Evolutionary conservation across 805 yeast genomes (phyloP), one percentile per base, ranked within the genome.

Genomic region (Wickerhamomyces rabaulensis): DNA sequence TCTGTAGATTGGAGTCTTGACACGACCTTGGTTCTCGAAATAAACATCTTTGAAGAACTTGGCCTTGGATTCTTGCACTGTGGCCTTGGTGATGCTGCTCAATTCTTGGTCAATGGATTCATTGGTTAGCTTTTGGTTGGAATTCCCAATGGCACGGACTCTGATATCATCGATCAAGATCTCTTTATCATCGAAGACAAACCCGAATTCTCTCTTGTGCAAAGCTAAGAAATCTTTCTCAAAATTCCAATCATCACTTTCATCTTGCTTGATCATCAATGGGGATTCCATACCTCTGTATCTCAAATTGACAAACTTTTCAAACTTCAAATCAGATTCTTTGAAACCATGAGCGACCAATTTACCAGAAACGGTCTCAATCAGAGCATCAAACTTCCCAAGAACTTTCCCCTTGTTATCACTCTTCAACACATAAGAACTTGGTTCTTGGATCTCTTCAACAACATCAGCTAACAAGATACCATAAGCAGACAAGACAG

Each of bases 241-340:
- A 55, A 74, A 78, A 23, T 69, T 66, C 49, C 62, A 53, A 20
- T 42, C 44, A 43, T 51, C 45, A 13, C 41, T 41, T 43, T 50
- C 45, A 15, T 23, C 55, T 36, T 58, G 62, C 19, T 65, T 65
- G n/a, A 86, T 79, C 86, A 90, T 84, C 51, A 91, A 67, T 37
- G 85, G 82, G 3, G 96, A 85, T 58, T 91, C 97, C n/a, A 96
- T 84, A 9, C 97, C 97, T 51, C 79, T 79, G 60, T 87, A 91
- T 58, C 95, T 75, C 73, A 90, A 68, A 60, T 90, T 90, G 51
- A 90, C 67, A 54, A 76, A 87, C 39, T 76, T 76, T 57, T 89
- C 95, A 45, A 74, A 70, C 22, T 57, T 61, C 21, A 87, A 73
- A 21, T 71, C 66, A 4, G 65, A 62, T 5, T 63, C 63, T 0